A percentile compares a stretch with the other conserved stretches of the same genome.
These are phyloP conservation scores for Mycena olivaceomarginata DNA, from an alignment of 768 basidiomycete genomes.

Conservation along the genomic window DNA sequence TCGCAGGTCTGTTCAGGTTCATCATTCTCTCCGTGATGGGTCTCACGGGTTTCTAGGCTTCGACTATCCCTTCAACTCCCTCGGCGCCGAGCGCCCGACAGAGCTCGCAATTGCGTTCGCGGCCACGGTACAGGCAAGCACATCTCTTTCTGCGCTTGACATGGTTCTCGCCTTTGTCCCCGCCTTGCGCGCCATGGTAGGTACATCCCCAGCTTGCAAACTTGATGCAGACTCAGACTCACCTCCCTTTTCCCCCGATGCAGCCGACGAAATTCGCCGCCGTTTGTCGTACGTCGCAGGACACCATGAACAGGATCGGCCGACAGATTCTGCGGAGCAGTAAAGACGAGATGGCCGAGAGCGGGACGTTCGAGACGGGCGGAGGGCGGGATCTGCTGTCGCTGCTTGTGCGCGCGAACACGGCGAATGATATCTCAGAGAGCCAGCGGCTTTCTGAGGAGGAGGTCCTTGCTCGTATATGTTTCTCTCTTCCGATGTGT, in stretches of 20 bases:
- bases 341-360: not conserved
- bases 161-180: not conserved
- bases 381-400: not conserved
- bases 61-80: slow-evolving; percentile 43
- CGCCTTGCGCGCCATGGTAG: not conserved
- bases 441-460: not conserved
- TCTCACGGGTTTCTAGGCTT: slow-evolving; percentile 10
- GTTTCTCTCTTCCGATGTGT: not conserved
- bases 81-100: slow-evolving; percentile 46
- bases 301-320: not conserved
- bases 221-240: not conserved
- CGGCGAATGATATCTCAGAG: not conserved
- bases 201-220: not conserved
- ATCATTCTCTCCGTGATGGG: no score
- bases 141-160: not conserved
- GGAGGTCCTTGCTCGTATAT: not conserved
- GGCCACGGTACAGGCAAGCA: not conserved
- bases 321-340: not conserved
- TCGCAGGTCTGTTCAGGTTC: no score
- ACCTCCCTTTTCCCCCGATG: no score
- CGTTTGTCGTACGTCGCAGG: not conserved
- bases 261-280: not conserved
- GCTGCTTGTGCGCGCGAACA: not conserved
- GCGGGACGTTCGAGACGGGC: not conserved
- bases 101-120: slow-evolving; percentile 66